A percentile compares a stretch with the other conserved stretches of the same genome.
These are phyloP conservation scores for Lagerstroemia speciosa DNA, from an alignment of 345 rosid species.

Conservation along the genomic window DNA sequence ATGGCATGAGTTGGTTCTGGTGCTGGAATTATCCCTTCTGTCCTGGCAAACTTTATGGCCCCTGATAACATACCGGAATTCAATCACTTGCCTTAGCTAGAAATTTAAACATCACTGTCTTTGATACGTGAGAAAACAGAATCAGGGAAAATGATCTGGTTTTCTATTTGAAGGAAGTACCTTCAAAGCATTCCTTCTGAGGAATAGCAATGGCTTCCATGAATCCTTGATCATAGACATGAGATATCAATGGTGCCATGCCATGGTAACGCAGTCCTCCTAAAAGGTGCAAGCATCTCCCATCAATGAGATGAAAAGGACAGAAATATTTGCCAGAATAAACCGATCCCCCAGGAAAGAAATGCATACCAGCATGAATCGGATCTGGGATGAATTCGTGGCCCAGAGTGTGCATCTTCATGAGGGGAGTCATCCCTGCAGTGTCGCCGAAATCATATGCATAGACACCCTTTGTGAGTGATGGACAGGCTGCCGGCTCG, in stretches of 20 bases:
- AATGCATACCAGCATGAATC: constrained; percentile 71
- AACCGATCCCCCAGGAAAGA: not conserved
- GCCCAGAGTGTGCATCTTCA: constrained; percentile 99
- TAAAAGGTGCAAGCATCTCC: constrained; percentile 9
- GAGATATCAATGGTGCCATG: constrained; percentile 87
- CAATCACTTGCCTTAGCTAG: not conserved
- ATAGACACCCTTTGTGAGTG: constrained; percentile 72
- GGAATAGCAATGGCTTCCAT: constrained; percentile 88
- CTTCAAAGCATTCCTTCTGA: constrained; percentile 76
- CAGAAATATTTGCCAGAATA: not conserved
- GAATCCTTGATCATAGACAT: constrained; percentile 67
- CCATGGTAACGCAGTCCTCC: constrained; percentile 95
- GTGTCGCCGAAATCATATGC: constrained; percentile 90
- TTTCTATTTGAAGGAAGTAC: constrained; percentile 26
- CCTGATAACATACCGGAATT: constrained; percentile 28
- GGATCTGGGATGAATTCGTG: constrained; percentile 96
- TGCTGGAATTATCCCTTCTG: constrained; percentile 85
- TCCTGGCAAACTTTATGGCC: constrained; percentile 77
- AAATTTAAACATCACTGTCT: not conserved
- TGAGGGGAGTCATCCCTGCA: constrained; percentile 86
- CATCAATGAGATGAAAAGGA: not conserved
- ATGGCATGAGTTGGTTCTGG: constrained; percentile 95
- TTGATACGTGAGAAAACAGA: not conserved
- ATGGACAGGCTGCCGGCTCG: constrained; percentile 92
- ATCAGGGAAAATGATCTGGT: not conserved